Evolutionary conservation across 2,329 filamentous ascomycete genomes (phyloP).

Genomic region (Trichoderma breve): DNA sequence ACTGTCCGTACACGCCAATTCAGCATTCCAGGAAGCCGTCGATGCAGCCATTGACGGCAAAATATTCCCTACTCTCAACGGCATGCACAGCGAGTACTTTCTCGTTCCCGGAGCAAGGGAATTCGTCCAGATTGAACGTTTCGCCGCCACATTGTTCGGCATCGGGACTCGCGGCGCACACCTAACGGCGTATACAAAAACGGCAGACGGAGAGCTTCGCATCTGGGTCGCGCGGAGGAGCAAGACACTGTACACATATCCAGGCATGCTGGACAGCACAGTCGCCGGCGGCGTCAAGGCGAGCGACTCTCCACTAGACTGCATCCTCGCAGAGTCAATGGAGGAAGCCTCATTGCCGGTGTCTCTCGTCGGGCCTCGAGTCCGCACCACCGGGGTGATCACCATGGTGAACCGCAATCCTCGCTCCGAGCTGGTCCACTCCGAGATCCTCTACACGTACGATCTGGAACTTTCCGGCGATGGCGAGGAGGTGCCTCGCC

Average conservation of each 20-base stretch:
- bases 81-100: conserved; percentile 44
- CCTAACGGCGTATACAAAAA: conserved; percentile 58
- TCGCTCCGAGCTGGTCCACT: conserved; percentile 33
- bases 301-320: conserved; percentile 63
- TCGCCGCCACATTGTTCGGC: conserved; percentile 63
- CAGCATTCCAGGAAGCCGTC: conserved; percentile 41
- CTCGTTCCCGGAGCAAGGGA: conserved; percentile 39
- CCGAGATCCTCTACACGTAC: conserved; percentile 63
- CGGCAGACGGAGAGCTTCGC: conserved; percentile 45
- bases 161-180: conserved; percentile 65
- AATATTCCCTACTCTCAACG: conserved; percentile 40
- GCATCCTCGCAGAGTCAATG: conserved; percentile 66
- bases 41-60: conserved; percentile 37
- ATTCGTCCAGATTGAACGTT: conserved; percentile 55
- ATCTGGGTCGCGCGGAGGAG: conserved; percentile 73
- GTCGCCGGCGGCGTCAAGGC: conserved; percentile 75
- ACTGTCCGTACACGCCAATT: conserved; percentile 34
- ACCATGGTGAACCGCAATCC: conserved; percentile 35
- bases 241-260: conserved; percentile 67
- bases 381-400: conserved; percentile 34
- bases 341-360: conserved; percentile 62
- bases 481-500: conserved; percentile 57
- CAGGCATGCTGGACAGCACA: conserved; percentile 73
- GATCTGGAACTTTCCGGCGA: conserved; percentile 64
- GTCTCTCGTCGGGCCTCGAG: conserved; percentile 28